phyloP scores from a whole-genome alignment of 208 protist genomes.

The Leishmania guyanensis region DNA sequence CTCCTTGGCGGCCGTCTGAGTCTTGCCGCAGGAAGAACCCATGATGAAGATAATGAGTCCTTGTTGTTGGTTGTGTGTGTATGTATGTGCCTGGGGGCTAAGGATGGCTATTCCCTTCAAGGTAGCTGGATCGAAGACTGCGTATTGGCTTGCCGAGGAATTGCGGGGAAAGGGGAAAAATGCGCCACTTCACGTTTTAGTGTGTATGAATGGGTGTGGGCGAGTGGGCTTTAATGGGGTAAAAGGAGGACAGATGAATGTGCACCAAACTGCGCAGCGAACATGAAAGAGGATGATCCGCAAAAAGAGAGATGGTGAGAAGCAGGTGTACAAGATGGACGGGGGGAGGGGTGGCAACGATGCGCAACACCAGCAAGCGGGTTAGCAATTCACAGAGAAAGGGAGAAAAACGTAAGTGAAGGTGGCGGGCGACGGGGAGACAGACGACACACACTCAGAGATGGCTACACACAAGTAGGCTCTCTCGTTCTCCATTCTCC shows the following conservation, averaged over 20 bases:
- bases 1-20: constrained; percentile 12
- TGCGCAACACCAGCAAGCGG: not conserved
- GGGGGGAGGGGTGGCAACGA: not conserved
- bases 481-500: not conserved
- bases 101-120: not conserved
- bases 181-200: not conserved
- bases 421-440: not conserved
- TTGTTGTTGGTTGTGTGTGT: not conserved
- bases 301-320: not conserved
- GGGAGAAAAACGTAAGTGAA: not conserved
- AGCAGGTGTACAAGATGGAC: not conserved
- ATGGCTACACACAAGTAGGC: not conserved
- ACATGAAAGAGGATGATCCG: not conserved
- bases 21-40: constrained; percentile 14
- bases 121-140: not conserved
- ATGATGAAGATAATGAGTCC: not conserved
- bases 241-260: not conserved
- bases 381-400: not conserved
- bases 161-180: not conserved
- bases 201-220: not conserved
- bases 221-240: not conserved
- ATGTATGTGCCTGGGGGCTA: not conserved
- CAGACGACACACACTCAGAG: not conserved
- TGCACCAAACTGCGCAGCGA: not conserved
- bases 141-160: not conserved